A percentile compares a stretch with the other conserved stretches of the same genome.
phyloP scores from a whole-genome alignment of 352 stramenopile species.

The Phytophthora idaei region DNA sequence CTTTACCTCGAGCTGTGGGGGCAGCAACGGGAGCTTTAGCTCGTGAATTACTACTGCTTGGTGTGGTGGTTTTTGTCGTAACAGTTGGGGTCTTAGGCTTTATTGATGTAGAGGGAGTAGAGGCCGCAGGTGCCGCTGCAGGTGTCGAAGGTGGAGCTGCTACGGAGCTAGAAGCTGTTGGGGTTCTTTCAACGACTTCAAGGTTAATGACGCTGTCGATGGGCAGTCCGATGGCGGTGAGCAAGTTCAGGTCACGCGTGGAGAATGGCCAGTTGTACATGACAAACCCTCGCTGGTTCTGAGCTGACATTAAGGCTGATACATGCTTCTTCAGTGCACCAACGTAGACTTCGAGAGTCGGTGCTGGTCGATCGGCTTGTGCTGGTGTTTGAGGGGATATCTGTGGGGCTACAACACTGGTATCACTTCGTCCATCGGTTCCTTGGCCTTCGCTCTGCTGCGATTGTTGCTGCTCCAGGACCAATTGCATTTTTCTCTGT shows the following conservation, averaged over 20 bases:
- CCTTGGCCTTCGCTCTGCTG: constrained; percentile 23
- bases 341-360: constrained; percentile 26
- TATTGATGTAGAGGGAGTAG: neutral
- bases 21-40: constrained; percentile 9
- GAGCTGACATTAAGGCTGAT: constrained; percentile 15
- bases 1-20: constrained; percentile 13
- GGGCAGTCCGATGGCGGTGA: constrained; percentile 51
- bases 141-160: neutral
- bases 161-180: neutral
- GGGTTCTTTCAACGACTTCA: constrained; percentile 28
- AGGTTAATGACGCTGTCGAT: constrained; percentile 67
- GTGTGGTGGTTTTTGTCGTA: neutral
- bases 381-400: neutral
- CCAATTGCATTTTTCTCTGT: constrained; percentile 8
- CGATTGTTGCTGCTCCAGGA: constrained; percentile 13
- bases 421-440: constrained; percentile 17
- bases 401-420: neutral
- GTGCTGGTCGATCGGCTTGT: constrained; percentile 5
- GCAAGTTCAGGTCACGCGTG: constrained; percentile 41
- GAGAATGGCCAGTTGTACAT: constrained; percentile 68
- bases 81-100: constrained; percentile 14
- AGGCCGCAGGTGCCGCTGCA: neutral
- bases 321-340: constrained; percentile 22
- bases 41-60: constrained; percentile 8
- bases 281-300: constrained; percentile 46